Evolutionary conservation across 352 stramenopile species (phyloP), one percentile per base, ranked within the genome.

Genomic region (Phytophthora aleatoria): DNA sequence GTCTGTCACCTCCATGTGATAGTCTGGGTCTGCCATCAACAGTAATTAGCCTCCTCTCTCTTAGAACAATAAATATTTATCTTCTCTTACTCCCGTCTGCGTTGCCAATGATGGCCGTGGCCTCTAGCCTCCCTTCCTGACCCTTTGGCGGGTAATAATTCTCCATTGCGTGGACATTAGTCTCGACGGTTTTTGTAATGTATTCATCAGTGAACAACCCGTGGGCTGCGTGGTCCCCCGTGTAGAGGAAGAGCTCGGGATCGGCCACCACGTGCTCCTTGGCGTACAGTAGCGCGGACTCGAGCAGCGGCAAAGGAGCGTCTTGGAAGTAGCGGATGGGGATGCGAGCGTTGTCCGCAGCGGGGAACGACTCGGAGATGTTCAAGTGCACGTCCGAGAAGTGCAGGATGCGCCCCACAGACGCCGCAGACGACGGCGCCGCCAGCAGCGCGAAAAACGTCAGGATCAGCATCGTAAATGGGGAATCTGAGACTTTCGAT

Each of bases 301-400:
- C 73, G 2, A 96, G 69, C 24, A 96, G 63, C 39, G 50, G 43
- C 30, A 92, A 50, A 0, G 87, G 75, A 2, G 83, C 70, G 56
- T 94, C 84, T 15, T 68, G 52, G 36, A 72, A 77, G 57, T 93
- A 91, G 24, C 57, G 68, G 48, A 78, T 80, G 5, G 71, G 76
- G 27, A 83, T 65, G 30, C 49, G 57, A 13, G 70, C 71, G 26
- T 75, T 77, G 28, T 88, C 73, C 5, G 28, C 26, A 0, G 61
- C 53, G n/a, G 78, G 61, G 11, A 86, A 63, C 16, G 70, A 74
- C 16, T 51, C 44, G 5, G 86, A 92, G 50, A 92, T 71, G 54
- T 96, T 94, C 12, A 96, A 68, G 54, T 96, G 85, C 20, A 95
- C 86, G 63, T 96, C 88, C 12, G 86, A 94, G 57, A 94, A 92